phyloP scores from a whole-genome alignment of 306 rosid genomes.

The Prunus kanzakura region DNA sequence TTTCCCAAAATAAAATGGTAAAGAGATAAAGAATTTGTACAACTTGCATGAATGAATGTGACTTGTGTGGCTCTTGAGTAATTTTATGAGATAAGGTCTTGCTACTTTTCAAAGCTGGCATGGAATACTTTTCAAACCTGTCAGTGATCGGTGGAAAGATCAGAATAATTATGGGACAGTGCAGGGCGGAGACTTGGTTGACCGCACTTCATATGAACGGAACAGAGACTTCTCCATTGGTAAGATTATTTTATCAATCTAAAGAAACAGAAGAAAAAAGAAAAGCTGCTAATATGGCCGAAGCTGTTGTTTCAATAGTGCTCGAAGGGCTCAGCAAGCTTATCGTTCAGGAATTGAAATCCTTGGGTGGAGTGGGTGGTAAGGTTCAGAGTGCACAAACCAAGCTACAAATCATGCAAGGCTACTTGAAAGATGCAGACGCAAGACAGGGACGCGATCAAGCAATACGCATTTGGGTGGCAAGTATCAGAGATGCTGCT shows the following conservation, averaged over 20 bases:
- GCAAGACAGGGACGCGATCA: slow-evolving; percentile 25
- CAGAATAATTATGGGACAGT: too few species aligned
- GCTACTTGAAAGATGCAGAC: neutral
- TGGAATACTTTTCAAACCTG: too few species aligned
- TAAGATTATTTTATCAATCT: slow-evolving; percentile 24
- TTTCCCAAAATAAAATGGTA: too few species aligned
- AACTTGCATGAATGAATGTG: too few species aligned
- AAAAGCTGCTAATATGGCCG: neutral
- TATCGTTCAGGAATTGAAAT: neutral
- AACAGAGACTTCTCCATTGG: neutral
- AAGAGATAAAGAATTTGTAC: too few species aligned
- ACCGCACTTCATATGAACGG: too few species aligned
- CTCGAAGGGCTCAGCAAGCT: neutral
- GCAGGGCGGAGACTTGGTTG: too few species aligned
- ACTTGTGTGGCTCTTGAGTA: too few species aligned
- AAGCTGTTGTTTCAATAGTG: neutral
- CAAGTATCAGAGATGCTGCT: neutral
- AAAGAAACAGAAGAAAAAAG: neutral
- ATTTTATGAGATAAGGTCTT: too few species aligned
- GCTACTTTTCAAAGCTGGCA: too few species aligned
- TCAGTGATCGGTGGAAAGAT: too few species aligned
- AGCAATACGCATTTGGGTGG: slow-evolving; percentile 9
- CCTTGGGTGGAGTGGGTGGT: neutral
- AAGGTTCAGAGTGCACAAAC: neutral
- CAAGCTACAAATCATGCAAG: neutral